phyloP scores from a whole-genome alignment of 306 rosid genomes.

The Cyamopsis tetragonoloba region DNA sequence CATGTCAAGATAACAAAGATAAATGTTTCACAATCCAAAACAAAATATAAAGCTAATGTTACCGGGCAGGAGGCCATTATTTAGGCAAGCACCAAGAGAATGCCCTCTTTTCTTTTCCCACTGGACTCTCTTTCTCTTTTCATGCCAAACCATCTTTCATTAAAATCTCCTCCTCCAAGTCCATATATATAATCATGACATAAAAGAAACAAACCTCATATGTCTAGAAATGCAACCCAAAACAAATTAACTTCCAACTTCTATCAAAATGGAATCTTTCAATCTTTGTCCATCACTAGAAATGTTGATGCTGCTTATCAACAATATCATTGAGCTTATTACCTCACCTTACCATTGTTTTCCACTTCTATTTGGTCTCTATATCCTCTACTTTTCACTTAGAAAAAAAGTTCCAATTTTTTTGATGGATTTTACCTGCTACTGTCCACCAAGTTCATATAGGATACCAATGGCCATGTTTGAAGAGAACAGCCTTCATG shows the following conservation, averaged over 20 bases:
- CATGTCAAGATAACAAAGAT: not conserved
- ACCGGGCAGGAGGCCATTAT: constrained; percentile 11
- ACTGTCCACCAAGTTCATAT: constrained; percentile 35
- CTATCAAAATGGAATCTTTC: constrained; percentile 12
- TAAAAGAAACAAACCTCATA: not conserved
- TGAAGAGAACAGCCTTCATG: constrained; percentile 34
- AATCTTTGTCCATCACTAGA: constrained; percentile 2
- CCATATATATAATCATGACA: constrained; percentile 19
- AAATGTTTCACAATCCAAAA: not conserved
- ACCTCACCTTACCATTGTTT: constrained; percentile 14
- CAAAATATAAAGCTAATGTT: not conserved
- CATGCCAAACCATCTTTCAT: constrained; percentile 18
- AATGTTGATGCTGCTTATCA: constrained; percentile 2
- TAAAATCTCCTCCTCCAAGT: constrained; percentile 11
- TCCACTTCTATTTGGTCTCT: constrained; percentile 2
- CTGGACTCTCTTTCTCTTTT: constrained; percentile 20
- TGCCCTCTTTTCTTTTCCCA: constrained; percentile 26
- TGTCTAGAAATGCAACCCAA: constrained; percentile 1
- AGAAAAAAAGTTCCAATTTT: constrained; percentile 37
- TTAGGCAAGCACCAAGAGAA: constrained; percentile 33
- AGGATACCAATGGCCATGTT: constrained; percentile 43
- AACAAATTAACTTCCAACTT: constrained; percentile 1
- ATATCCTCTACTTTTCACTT: constrained; percentile 29
- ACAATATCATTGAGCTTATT: constrained; percentile 4
- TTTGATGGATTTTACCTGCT: constrained; percentile 41